Conservation (phyloP, 257 asterid species). For the Galeopsis tetrahit region DNA sequence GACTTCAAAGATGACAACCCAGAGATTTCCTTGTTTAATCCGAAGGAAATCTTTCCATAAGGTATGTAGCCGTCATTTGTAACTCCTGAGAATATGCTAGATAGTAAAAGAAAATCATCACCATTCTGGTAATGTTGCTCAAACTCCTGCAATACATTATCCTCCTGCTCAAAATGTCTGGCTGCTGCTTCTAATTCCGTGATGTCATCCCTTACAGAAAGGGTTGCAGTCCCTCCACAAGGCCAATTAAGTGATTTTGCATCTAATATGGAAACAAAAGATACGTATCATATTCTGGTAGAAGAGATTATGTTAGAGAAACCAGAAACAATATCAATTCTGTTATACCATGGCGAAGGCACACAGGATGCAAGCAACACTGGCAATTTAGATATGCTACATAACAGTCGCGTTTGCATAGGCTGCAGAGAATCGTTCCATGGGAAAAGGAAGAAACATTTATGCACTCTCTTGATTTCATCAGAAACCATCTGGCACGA, state of each 20-base stretch:
- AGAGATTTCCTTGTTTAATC: constrained; percentile 34
- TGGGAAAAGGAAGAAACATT: constrained; percentile 59
- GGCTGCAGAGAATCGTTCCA: constrained; percentile 87
- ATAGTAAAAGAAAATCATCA: constrained; percentile 56
- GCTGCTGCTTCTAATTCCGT: constrained; percentile 78
- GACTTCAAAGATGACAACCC: constrained; percentile 22
- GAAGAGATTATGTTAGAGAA: constrained; percentile 11
- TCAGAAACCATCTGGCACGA: constrained; percentile 80
- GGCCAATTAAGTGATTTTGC: constrained; percentile 55
- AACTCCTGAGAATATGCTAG: constrained; percentile 48
- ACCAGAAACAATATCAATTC: constrained; percentile 20
- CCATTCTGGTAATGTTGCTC: constrained; percentile 47
- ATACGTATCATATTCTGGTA: constrained; percentile 1
- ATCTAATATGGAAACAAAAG: constrained; percentile 48
- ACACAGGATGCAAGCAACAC: constrained; percentile 71
- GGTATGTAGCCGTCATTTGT: constrained; percentile 63
- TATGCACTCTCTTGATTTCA: constrained; percentile 51
- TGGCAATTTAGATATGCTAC: constrained; percentile 81
- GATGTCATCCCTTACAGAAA: constrained; percentile 75
- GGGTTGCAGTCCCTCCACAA: constrained; percentile 56
- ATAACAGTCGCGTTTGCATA: constrained; percentile 94
- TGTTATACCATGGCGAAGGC: constrained; percentile 89
- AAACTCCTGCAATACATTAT: constrained; percentile 50
- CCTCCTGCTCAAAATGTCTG: constrained; percentile 72
- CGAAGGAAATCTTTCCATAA: constrained; percentile 53